Evolutionary conservation across 148 eudicot genomes (phyloP).

Genomic region (Silene conica): DNA sequence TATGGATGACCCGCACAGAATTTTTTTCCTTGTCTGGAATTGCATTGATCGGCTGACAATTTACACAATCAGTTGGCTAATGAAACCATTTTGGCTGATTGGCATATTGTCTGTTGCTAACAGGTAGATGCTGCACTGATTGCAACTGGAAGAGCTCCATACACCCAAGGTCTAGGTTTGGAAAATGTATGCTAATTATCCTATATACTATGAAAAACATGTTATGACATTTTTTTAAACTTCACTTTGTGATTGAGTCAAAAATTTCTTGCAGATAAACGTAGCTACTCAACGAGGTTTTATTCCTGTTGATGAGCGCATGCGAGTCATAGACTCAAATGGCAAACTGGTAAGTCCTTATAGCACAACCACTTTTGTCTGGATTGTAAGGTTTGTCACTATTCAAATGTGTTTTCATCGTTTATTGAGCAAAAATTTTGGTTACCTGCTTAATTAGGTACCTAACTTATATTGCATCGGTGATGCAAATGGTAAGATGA

Average conservation of each 20-base stretch:
- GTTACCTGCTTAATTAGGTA: conserved; percentile 45
- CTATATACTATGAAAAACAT: neutral
- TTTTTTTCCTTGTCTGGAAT: neutral
- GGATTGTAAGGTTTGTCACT: conserved; percentile 5
- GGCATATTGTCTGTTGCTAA: conserved; percentile 7
- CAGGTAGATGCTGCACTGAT: conserved; percentile 99
- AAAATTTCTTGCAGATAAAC: conserved; percentile 53
- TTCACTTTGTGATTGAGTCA: conserved; percentile 9
- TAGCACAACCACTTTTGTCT: neutral
- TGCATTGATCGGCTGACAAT: neutral
- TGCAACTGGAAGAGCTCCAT: conserved; percentile 99
- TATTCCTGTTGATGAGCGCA: conserved; percentile 93
- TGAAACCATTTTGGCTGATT: neutral
- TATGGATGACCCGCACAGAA: neutral
- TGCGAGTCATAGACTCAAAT: conserved; percentile 86
- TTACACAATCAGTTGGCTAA: neutral
- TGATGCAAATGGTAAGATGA: conserved; percentile 99
- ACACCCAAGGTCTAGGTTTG: conserved; percentile 86
- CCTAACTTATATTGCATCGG: conserved; percentile 97
- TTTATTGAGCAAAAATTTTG: neutral
- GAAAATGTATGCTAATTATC: conserved; percentile 58
- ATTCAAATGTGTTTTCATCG: neutral
- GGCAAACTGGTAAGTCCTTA: conserved; percentile 59
- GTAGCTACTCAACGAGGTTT: conserved; percentile 93
- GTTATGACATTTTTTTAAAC: neutral